phyloP scores from a whole-genome alignment of 345 rosid species.

The Reutealis trisperma region DNA sequence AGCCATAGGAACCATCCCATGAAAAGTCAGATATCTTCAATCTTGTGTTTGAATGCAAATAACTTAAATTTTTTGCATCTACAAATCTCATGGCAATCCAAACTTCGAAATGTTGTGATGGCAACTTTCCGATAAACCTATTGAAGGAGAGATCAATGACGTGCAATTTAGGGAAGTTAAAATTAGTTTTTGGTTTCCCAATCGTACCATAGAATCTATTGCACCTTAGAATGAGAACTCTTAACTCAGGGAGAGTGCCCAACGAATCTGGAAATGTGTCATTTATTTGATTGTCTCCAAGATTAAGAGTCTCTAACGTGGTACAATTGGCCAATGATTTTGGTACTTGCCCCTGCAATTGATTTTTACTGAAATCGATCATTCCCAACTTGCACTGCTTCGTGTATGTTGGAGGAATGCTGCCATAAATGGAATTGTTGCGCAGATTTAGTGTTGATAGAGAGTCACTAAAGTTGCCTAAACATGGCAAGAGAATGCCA shows the following conservation, averaged over 20 bases:
- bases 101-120: neutral
- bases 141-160: conserved; percentile 9
- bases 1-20: neutral
- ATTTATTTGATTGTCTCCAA: neutral
- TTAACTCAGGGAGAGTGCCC: neutral
- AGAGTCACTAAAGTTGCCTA: neutral
- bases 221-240: neutral
- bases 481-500: neutral
- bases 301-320: conserved; percentile 7
- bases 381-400: neutral
- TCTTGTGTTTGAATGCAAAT: neutral
- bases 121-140: conserved; percentile 1
- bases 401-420: neutral
- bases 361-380: neutral
- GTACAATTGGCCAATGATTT: conserved; percentile 1
- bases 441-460: neutral
- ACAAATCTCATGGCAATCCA: conserved; percentile 2
- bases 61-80: neutral
- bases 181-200: neutral
- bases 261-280: conserved; percentile 10
- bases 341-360: conserved; percentile 16
- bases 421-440: neutral
- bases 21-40: no score
- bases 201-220: neutral
- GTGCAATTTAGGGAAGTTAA: neutral